Evolutionary conservation across 2,329 filamentous ascomycete species (phyloP), one percentile per base, ranked within the genome.

Genomic region (Fusarium sp.): DNA sequence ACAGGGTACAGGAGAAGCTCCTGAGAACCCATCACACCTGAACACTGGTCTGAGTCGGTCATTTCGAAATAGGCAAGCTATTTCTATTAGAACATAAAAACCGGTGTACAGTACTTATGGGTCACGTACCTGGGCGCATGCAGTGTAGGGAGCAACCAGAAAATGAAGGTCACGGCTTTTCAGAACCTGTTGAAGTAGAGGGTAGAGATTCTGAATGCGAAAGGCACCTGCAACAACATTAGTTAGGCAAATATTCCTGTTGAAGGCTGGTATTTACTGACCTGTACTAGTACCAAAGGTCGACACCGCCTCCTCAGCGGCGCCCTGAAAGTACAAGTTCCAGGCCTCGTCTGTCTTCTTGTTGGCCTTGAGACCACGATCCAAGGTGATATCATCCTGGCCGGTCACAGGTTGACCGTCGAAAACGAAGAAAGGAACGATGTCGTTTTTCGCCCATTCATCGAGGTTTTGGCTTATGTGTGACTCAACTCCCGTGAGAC

Each of bases 361-460:
- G 69, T 91, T 90, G 71, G 93, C 92, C 30, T 85, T 85, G 51
- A 87, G 87, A 27, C 88, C 88, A 47, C 88, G 87, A 71, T 89
- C 86, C 58, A 91, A 85, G 25, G 90, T 84, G 64, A 90, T 85
- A 48, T 92, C 89, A 75, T 94, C 91, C 76, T 92, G 91, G 61
- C 92, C 92, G 41, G 90, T 90, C 65, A 94, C 87, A 41, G 94
- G 89, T 75, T 97, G 88, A 38, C 96, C 96, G 79, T 95, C 93
- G 81, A 99, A 99, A 54, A 99, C 86, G 79, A 99, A 98, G 69
- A 97, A 84, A 3, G 93, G 93, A n/a, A 85, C 88, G 55, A 97
- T 91, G 22, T 88, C 87, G 74, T 90, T 83, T 47, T 87, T 86
- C 65, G 89, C 88, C 85, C 96, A 93, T 62, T 85, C 84, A 65